Percentiles rank a stretch among this genome's conserved stretches.
These are phyloP conservation scores for Teunomyces cretensis DNA, from an alignment of 805 yeast species.

Conservation along the genomic window DNA sequence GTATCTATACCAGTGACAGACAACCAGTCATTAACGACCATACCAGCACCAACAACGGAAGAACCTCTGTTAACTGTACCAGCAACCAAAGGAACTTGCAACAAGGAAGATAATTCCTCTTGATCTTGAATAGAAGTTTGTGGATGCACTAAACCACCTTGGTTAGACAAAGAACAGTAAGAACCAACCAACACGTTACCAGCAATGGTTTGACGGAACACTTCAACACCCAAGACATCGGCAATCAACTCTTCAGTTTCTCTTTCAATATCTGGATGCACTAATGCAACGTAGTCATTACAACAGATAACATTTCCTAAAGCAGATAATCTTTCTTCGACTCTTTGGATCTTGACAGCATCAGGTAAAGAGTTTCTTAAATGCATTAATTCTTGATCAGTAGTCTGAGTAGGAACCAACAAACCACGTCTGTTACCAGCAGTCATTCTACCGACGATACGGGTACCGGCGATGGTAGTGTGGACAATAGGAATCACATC, in stretches of 20 bases:
- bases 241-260: constrained; percentile 98
- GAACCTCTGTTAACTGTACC: constrained; percentile 99
- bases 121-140: constrained; percentile 97
- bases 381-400: constrained; percentile 98
- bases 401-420: constrained; percentile 94
- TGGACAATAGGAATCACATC: constrained; percentile 95
- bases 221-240: constrained; percentile 97
- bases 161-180: constrained; percentile 91
- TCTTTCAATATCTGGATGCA: constrained; percentile 98
- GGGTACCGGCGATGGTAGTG: constrained; percentile 96
- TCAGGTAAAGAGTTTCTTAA: constrained; percentile 96
- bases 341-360: constrained; percentile 91
- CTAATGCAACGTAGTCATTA: constrained; percentile 97
- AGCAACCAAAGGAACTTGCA: constrained; percentile 97
- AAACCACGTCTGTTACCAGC: constrained; percentile 98
- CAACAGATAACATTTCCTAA: constrained; percentile 97
- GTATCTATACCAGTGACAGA: constrained; percentile 97
- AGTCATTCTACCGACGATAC: constrained; percentile 97
- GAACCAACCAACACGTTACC: constrained; percentile 97
- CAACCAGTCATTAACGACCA: constrained; percentile 97
- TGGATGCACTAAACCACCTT: constrained; percentile 98
- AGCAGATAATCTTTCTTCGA: constrained; percentile 96
- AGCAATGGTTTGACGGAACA: constrained; percentile 97
- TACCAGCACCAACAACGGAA: constrained; percentile 96
- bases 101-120: constrained; percentile 91